Conservation (phyloP, 208 protist species). For the Trypanosoma congolense region DNA sequence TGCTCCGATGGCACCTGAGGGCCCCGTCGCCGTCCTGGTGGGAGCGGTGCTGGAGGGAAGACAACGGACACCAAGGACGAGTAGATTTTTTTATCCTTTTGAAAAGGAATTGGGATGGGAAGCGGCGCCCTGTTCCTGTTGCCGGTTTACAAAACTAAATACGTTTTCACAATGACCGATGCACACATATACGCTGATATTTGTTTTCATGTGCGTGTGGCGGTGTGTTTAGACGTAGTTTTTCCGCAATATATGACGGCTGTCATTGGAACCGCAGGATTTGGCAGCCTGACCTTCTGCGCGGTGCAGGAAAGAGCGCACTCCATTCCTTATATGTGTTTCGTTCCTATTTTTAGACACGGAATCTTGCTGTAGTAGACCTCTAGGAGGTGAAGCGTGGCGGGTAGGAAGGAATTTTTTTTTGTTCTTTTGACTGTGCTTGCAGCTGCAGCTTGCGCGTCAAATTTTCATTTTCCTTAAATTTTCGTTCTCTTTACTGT, state of each 20-base stretch:
- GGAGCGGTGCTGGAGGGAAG: not conserved
- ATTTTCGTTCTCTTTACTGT: too few species aligned
- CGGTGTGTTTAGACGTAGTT: not conserved
- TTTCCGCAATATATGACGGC: constrained; percentile 34
- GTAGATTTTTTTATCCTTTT: not conserved
- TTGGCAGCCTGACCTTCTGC: constrained; percentile 26
- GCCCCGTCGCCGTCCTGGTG: constrained; percentile 17
- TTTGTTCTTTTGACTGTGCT: too few species aligned
- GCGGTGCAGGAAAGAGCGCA: not conserved
- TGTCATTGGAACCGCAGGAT: constrained; percentile 46
- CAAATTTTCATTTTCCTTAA: too few species aligned
- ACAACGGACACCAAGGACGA: constrained; percentile 5
- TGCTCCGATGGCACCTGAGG: constrained; percentile 30
- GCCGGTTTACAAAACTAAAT: too few species aligned
- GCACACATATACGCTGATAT: not conserved
- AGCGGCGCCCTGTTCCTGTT: too few species aligned
- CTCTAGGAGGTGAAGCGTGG: too few species aligned
- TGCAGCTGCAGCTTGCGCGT: too few species aligned
- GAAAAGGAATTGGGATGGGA: constrained; percentile 1
- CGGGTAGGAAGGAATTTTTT: too few species aligned
- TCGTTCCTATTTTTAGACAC: constrained; percentile 16
- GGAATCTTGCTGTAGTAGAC: too few species aligned
- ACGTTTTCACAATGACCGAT: too few species aligned
- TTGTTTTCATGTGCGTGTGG: not conserved
- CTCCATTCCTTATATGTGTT: too few species aligned